Conservation (phyloP, 352 stramenopile species). For the Phytophthora capsici region DNA sequence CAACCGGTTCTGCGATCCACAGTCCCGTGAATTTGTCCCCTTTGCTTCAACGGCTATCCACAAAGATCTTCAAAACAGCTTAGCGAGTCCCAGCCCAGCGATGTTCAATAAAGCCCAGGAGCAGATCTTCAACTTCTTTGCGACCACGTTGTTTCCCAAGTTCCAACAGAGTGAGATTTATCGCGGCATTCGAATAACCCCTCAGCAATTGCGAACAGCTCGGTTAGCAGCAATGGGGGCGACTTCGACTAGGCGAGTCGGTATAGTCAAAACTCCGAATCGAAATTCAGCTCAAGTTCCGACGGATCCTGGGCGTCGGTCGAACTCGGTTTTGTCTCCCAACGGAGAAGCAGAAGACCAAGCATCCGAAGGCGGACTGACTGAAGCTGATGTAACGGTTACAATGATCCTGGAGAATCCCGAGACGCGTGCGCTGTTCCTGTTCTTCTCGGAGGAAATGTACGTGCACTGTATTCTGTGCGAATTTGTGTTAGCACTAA, state of each 20-base stretch:
- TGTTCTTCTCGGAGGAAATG: slow-evolving; percentile 84
- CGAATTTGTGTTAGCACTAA: neutral
- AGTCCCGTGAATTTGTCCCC: slow-evolving; percentile 65
- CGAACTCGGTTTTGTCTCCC: slow-evolving; percentile 7
- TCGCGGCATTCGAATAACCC: slow-evolving; percentile 56
- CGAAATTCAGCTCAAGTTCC: neutral
- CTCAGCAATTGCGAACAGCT: slow-evolving; percentile 35
- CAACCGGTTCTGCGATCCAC: slow-evolving; percentile 65
- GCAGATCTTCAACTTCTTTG: slow-evolving; percentile 73
- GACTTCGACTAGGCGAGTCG: slow-evolving; percentile 7
- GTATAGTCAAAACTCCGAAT: neutral
- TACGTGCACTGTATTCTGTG: slow-evolving; percentile 34
- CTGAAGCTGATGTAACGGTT: slow-evolving; percentile 56
- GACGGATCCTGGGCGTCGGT: slow-evolving; percentile 3
- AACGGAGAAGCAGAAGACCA: slow-evolving; percentile 12
- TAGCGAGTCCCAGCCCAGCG: slow-evolving; percentile 52
- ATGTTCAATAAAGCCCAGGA: slow-evolving; percentile 81
- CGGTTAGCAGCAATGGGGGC: slow-evolving; percentile 36
- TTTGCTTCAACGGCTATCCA: slow-evolving; percentile 37
- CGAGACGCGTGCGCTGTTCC: slow-evolving; percentile 68
- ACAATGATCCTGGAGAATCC: slow-evolving; percentile 66
- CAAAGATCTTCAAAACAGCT: slow-evolving; percentile 41
- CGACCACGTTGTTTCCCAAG: slow-evolving; percentile 70
- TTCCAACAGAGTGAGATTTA: slow-evolving; percentile 80
- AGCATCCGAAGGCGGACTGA: slow-evolving; percentile 4